Conservation (phyloP, 306 rosid genomes). For the Cucumis cinereus region DNA sequence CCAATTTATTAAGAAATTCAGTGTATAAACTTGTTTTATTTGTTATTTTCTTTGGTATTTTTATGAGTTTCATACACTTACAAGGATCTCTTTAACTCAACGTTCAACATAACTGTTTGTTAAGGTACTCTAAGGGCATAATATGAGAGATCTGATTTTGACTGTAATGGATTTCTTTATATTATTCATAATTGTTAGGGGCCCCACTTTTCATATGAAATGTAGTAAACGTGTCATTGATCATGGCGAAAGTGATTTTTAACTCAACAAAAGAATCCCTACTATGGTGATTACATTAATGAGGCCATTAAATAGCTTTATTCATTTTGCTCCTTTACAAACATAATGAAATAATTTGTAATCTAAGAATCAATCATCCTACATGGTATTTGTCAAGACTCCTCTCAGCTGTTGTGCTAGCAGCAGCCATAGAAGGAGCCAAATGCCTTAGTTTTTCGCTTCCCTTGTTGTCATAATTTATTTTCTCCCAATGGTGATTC, state of each 20-base stretch:
- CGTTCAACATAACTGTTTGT: too few relatives aligned
- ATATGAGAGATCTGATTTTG: too few relatives aligned
- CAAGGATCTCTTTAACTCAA: too few relatives aligned
- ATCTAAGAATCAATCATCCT: not conserved
- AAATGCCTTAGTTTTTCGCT: slow-evolving; percentile 38
- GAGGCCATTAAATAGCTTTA: not conserved
- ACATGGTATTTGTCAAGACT: slow-evolving; percentile 32
- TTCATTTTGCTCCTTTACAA: not conserved
- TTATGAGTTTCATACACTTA: not conserved
- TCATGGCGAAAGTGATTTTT: too few relatives aligned
- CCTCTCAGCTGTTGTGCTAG: slow-evolving; percentile 69
- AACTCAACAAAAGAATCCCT: not conserved
- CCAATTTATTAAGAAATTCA: slow-evolving; percentile 9
- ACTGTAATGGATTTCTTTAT: too few relatives aligned
- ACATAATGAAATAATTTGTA: not conserved
- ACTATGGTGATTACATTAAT: not conserved
- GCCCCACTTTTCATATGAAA: too few relatives aligned
- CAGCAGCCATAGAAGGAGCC: slow-evolving; percentile 79
- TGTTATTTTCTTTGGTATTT: not conserved
- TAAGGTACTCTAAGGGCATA: too few relatives aligned
- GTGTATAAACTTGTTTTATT: slow-evolving; percentile 9
- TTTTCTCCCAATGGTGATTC: slow-evolving; percentile 30
- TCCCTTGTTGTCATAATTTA: slow-evolving; percentile 22
- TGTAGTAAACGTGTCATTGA: too few relatives aligned
- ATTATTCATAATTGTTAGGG: too few relatives aligned